phyloP scores from a whole-genome alignment of 345 rosid genomes.

The Lagerstroemia speciosa region DNA sequence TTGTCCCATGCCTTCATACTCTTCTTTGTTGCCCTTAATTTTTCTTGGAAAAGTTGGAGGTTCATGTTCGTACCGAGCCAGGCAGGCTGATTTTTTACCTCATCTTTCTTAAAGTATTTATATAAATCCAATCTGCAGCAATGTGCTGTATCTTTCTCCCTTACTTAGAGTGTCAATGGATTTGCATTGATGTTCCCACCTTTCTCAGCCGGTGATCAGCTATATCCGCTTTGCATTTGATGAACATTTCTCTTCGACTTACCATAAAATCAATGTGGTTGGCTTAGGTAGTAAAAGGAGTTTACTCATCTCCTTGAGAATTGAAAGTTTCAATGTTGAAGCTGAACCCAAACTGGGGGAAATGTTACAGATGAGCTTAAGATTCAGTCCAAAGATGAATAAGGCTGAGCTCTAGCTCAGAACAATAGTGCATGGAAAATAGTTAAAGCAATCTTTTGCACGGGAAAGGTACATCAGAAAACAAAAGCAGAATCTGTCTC shows the following conservation, averaged over 20 bases:
- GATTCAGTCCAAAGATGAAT: no score
- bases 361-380: no score
- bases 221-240: background rate
- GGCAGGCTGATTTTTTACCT: background rate
- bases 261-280: no score
- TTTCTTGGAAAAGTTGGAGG: constrained; percentile 5
- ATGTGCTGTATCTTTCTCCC: background rate
- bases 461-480: no score
- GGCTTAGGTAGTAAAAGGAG: no score
- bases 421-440: background rate
- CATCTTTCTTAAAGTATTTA: background rate
- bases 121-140: background rate
- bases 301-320: no score
- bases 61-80: background rate
- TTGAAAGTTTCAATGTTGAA: no score
- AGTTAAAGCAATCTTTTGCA: background rate
- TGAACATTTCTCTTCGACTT: no score
- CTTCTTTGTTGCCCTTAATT: constrained; percentile 14
- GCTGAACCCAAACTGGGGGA: no score
- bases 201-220: background rate
- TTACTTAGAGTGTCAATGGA: background rate
- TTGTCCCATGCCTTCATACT: constrained; percentile 8
- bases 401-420: no score
- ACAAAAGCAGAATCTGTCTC: background rate
- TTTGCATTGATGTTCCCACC: background rate